These are phyloP conservation scores for Millerozyma miso DNA, from an alignment of 805 yeast genomes.

Conservation along the genomic window DNA sequence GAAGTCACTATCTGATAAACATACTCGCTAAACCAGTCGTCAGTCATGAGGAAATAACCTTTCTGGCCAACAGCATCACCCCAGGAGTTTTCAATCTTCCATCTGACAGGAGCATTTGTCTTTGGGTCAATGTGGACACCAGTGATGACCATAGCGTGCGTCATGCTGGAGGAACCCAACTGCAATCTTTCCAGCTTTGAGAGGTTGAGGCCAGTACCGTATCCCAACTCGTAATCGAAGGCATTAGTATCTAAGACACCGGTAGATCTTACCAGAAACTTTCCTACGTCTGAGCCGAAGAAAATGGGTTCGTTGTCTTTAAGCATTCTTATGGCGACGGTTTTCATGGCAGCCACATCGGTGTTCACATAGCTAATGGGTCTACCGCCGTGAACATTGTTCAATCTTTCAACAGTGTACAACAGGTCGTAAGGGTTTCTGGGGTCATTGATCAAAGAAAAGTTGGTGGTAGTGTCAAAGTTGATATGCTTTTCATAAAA, in stretches of 20 bases:
- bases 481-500: slow-evolving; percentile 56
- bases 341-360: slow-evolving; percentile 53
- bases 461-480: slow-evolving; percentile 47
- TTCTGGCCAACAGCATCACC: slow-evolving; percentile 37
- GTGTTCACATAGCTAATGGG: slow-evolving; percentile 69
- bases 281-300: slow-evolving; percentile 88
- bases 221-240: slow-evolving; percentile 60
- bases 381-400: slow-evolving; percentile 68
- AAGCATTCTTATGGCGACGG: slow-evolving; percentile 62
- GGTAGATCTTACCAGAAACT: slow-evolving; percentile 54
- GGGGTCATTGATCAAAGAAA: slow-evolving; percentile 79
- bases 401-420: slow-evolving; percentile 68
- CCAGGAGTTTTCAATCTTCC: slow-evolving; percentile 45
- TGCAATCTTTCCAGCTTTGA: slow-evolving; percentile 65
- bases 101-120: slow-evolving; percentile 35
- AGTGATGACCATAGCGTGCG: slow-evolving; percentile 86
- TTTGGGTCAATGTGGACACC: slow-evolving; percentile 69
- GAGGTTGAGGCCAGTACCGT: slow-evolving; percentile 49
- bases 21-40: slow-evolving; percentile 40
- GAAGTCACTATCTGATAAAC: slow-evolving; percentile 40
- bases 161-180: slow-evolving; percentile 73
- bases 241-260: slow-evolving; percentile 73
- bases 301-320: slow-evolving; percentile 75
- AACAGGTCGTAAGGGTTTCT: slow-evolving; percentile 63
- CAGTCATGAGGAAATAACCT: slow-evolving; percentile 42